phyloP scores from a whole-genome alignment of 2,329 filamentous ascomycete species.

The Ophiostoma sp. region DNA sequence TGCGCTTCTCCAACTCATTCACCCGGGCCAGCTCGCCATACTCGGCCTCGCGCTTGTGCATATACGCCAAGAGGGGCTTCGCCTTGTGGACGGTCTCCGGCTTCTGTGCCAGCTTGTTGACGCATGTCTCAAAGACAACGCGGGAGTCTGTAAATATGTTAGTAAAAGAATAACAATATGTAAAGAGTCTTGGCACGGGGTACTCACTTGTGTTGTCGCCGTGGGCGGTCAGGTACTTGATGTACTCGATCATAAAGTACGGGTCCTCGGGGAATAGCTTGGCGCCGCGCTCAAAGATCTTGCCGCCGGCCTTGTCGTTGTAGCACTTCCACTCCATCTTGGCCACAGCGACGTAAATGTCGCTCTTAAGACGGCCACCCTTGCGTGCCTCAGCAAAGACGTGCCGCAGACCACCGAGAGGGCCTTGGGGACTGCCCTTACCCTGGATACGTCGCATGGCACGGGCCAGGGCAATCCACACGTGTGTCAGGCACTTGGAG shows the following conservation, averaged over 20 bases:
- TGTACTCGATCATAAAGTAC: slow-evolving; percentile 88
- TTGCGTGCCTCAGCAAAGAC: slow-evolving; percentile 88
- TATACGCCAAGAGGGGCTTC: slow-evolving; percentile 83
- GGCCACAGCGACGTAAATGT: slow-evolving; percentile 92
- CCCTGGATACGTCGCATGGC: slow-evolving; percentile 94
- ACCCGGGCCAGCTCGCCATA: slow-evolving; percentile 93
- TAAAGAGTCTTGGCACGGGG: neutral
- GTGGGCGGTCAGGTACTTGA: slow-evolving; percentile 89
- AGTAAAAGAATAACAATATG: slow-evolving; percentile 12
- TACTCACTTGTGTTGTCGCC: slow-evolving; percentile 89
- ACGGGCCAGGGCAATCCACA: slow-evolving; percentile 93
- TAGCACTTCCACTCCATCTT: slow-evolving; percentile 95
- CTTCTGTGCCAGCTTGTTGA: slow-evolving; percentile 77
- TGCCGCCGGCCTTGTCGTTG: slow-evolving; percentile 86
- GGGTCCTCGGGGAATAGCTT: slow-evolving; percentile 94
- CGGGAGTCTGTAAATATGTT: slow-evolving; percentile 68
- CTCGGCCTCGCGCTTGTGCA: slow-evolving; percentile 92
- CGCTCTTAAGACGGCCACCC: slow-evolving; percentile 83
- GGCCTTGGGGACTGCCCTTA: slow-evolving; percentile 63
- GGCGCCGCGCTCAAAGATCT: slow-evolving; percentile 93
- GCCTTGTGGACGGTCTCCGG: slow-evolving; percentile 72
- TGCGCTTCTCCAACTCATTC: slow-evolving; percentile 84
- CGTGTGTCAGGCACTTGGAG: slow-evolving; percentile 82
- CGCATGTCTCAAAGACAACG: slow-evolving; percentile 92
- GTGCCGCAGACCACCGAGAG: slow-evolving; percentile 70